Base-by-base conservation (phyloP, 176 grass and related monocot genomes). In the Elymus sibiricus region DNA sequence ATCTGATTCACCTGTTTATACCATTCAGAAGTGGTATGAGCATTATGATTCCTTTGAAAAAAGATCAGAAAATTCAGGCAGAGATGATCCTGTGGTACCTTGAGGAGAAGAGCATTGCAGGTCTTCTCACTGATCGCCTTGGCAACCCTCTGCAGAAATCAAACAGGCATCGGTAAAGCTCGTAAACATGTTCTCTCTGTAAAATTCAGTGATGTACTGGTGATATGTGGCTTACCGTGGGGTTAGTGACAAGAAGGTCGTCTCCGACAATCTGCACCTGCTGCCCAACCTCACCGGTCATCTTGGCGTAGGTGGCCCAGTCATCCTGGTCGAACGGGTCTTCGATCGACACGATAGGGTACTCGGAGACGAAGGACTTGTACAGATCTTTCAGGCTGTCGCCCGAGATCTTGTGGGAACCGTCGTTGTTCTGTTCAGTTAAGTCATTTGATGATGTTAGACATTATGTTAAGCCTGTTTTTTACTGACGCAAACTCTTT, bases 251-350 rank as follows among this genome's bases (percentile, higher is more conserved):
- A 62, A 98, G 96, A 60, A 98, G 96, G 70, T 98, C 93, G 83
- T 98, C 96, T 21, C 93, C 96, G 14, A 98, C 96, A 82, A 98
- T 95, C 90, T 98, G 96, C 65, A 98, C 93, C 46, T 91, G 17
- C 79, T 93, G 56, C 29, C 95, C 95, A 87, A 98, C 81, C 84
- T 98, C 93, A 19, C 90, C 86, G 39, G 95, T 98, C 83, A 98
- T 56, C 82, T 95, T 98, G 40, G 91, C 93, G 74, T 98, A 95
- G 71, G 92, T 88, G 56, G 63, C 65, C 95, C 95, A 98, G 83
- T 98, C 95, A 87, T 98, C 95, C 74, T 98, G 95, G 67, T 98
- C 95, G 44, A 95, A 98, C 22, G 95, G 93, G 77, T 98, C 95
- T 85, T 98, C 93, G 5, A 98, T 95, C 0, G 95, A 98, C n/a